These are phyloP conservation scores for Rhipidocladum racemiflorum DNA, from an alignment of 176 grass and related monocot genomes.

Conservation along the genomic window DNA sequence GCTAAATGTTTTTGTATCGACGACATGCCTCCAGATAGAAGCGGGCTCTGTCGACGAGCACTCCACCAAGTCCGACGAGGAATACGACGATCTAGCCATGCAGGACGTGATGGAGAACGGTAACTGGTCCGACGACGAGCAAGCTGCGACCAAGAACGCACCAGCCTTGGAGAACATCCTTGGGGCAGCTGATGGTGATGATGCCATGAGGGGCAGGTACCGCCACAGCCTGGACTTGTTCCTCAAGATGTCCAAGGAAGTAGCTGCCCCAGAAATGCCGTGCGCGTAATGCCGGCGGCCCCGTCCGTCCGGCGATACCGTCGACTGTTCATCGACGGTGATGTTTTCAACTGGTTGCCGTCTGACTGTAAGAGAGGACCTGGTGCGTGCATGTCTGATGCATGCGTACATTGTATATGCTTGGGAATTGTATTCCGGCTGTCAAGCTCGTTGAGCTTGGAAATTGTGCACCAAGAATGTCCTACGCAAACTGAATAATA, in stretches of 20 bases:
- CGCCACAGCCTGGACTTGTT: slow-evolving; percentile 50
- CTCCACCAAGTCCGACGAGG: slow-evolving; percentile 85
- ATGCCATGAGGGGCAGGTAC: slow-evolving; percentile 1
- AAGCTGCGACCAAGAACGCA: background rate
- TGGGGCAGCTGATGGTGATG: background rate
- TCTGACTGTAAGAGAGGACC: background rate
- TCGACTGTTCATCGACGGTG: background rate
- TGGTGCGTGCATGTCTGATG: slow-evolving; percentile 18
- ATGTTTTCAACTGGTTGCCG: background rate
- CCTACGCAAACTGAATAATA: background rate
- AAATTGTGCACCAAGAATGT: background rate
- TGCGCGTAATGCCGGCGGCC: background rate
- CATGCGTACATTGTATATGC: background rate
- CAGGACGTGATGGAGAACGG: slow-evolving; percentile 51
- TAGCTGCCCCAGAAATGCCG: slow-evolving; percentile 7
- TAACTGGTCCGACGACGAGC: slow-evolving; percentile 54
- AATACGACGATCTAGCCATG: slow-evolving; percentile 86
- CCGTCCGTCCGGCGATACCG: background rate
- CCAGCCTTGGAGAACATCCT: background rate
- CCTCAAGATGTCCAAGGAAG: slow-evolving; percentile 45
- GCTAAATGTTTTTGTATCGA: background rate
- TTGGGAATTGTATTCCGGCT: background rate
- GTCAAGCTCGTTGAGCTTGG: background rate
- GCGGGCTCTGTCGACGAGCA: slow-evolving; percentile 83
- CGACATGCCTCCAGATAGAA: slow-evolving; percentile 54